These are phyloP conservation scores for Ceriops tagal DNA, from an alignment of 345 rosid genomes.

Conservation along the genomic window DNA sequence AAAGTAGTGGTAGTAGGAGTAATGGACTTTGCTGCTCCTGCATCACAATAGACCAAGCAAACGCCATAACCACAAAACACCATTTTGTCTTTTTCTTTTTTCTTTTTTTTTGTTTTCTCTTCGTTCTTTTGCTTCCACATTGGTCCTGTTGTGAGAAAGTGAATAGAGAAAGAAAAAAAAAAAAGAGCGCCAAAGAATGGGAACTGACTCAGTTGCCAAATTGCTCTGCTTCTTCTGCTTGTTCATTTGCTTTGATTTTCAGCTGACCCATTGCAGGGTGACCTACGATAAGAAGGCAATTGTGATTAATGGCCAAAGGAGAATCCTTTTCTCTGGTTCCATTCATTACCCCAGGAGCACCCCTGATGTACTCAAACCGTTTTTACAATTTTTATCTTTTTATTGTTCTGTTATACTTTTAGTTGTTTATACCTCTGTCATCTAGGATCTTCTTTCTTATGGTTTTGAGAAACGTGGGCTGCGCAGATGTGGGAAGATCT, in stretches of 20 bases:
- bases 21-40: neutral
- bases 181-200: slow-evolving; percentile 33
- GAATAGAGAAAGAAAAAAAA: neutral
- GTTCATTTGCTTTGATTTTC: slow-evolving; percentile 41
- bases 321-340: slow-evolving; percentile 89
- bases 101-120: neutral
- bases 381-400: neutral
- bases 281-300: slow-evolving; percentile 88
- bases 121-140: neutral
- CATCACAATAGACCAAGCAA: neutral
- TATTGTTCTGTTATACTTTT: neutral
- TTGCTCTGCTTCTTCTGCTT: slow-evolving; percentile 39
- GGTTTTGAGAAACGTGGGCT: neutral
- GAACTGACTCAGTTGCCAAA: slow-evolving; percentile 31
- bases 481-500: slow-evolving; percentile 99
- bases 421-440: neutral
- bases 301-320: slow-evolving; percentile 77
- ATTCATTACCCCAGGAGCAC: slow-evolving; percentile 95
- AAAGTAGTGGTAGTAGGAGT: neutral
- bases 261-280: slow-evolving; percentile 53
- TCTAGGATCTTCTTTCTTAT: neutral
- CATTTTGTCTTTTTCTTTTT: neutral
- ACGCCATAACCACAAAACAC: neutral
- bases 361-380: slow-evolving; percentile 50
- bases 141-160: neutral